Evolutionary conservation across 768 basidiomycete genomes (phyloP).

Genomic region (Trametopsis cervina): DNA sequence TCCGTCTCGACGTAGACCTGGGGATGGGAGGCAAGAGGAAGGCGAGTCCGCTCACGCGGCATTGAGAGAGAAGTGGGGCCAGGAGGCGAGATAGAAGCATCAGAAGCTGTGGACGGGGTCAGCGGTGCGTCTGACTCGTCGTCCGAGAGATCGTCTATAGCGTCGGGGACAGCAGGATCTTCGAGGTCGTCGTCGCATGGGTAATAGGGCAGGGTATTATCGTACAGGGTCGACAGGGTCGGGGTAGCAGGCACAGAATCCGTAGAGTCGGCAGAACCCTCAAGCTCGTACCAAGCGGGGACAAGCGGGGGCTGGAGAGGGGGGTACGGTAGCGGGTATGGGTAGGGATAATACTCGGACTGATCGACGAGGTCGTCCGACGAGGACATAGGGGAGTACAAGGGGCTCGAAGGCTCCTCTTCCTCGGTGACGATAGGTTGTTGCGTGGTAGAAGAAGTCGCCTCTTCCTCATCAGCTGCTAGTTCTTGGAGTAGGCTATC

Average conservation of each 20-base stretch:
- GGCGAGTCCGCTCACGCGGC: constrained; percentile 41
- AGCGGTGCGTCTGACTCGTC: constrained; percentile 72
- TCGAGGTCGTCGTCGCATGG: constrained; percentile 58
- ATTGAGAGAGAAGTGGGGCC: constrained; percentile 47
- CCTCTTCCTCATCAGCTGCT: constrained; percentile 64
- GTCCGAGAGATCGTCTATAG: constrained; percentile 80
- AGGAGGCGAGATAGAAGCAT: constrained; percentile 44
- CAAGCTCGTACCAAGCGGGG: constrained; percentile 40
- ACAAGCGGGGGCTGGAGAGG: constrained; percentile 51
- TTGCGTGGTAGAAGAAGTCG: constrained; percentile 4
- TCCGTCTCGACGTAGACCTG: constrained; percentile 59
- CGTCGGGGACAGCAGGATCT: constrained; percentile 67
- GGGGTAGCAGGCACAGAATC: constrained; percentile 22
- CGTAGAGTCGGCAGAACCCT: constrained; percentile 37
- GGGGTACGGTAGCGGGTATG: constrained; percentile 64
- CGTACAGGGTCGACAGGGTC: constrained; percentile 25
- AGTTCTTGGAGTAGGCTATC: constrained; percentile 74
- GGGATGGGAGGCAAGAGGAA: constrained; percentile 29
- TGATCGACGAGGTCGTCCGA: constrained; percentile 65
- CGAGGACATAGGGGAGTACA: constrained; percentile 66
- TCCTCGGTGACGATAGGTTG: constrained; percentile 56
- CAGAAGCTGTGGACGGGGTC: constrained; percentile 57
- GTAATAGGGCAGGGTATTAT: constrained; percentile 59
- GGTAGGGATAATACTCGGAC: constrained; percentile 37
- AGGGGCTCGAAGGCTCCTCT: constrained; percentile 47